These are phyloP conservation scores for Nicotiana attenuata DNA, from an alignment of 257 asterid genomes.

Conservation along the genomic window DNA sequence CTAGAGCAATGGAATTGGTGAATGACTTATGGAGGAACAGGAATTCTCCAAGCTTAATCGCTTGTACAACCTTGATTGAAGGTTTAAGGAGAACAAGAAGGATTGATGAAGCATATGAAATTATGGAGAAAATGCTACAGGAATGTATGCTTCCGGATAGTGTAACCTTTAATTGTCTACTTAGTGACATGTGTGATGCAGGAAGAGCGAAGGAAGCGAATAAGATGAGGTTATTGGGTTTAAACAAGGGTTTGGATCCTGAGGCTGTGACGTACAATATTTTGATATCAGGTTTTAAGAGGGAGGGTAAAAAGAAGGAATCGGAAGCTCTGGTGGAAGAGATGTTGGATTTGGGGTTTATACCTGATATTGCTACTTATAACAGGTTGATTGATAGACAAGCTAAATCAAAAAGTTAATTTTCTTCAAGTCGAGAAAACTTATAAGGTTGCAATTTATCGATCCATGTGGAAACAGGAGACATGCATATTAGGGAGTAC, in stretches of 20 bases:
- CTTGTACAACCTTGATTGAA: slow-evolving; percentile 70
- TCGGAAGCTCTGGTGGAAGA: slow-evolving; percentile 71
- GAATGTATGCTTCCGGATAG: slow-evolving; percentile 56
- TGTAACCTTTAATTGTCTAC: slow-evolving; percentile 74
- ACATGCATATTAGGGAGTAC: background rate
- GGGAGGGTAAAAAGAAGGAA: slow-evolving; percentile 69
- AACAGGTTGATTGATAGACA: slow-evolving; percentile 62
- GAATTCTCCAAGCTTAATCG: slow-evolving; percentile 51
- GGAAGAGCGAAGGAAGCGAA: slow-evolving; percentile 68
- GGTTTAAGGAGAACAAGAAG: slow-evolving; percentile 42
- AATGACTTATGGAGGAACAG: slow-evolving; percentile 65
- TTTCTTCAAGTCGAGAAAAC: background rate
- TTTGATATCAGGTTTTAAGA: slow-evolving; percentile 55
- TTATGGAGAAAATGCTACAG: slow-evolving; percentile 54
- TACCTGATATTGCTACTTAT: slow-evolving; percentile 75
- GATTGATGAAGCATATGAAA: slow-evolving; percentile 34
- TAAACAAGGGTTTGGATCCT: slow-evolving; percentile 53
- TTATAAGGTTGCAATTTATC: background rate
- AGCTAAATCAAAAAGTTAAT: slow-evolving; percentile 28
- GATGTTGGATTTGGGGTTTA: slow-evolving; percentile 82
- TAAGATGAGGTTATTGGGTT: slow-evolving; percentile 65
- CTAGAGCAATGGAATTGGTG: slow-evolving; percentile 48
- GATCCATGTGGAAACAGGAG: background rate
- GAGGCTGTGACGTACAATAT: slow-evolving; percentile 75
- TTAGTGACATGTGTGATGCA: slow-evolving; percentile 55